Conservation (phyloP, 2,329 filamentous ascomycete species). For the Immersiporthe knoxdaviesiana region DNA sequence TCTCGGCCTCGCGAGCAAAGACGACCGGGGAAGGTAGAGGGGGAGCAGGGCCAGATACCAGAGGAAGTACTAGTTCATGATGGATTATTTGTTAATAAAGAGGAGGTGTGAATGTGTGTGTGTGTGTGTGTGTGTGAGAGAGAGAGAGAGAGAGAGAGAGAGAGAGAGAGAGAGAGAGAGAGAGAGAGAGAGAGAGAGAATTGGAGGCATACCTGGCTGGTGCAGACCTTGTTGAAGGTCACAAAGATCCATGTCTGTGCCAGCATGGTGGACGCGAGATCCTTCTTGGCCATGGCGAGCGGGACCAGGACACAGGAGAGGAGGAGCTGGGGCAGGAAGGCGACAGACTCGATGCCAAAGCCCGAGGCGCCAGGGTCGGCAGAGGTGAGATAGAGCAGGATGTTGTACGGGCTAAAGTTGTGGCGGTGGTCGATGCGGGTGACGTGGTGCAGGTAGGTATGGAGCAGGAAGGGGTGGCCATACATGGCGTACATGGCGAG, state of each 20-base stretch:
- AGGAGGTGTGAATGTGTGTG: no score
- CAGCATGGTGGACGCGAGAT: constrained; percentile 83
- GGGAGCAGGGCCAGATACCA: constrained; percentile 97
- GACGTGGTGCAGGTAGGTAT: constrained; percentile 93
- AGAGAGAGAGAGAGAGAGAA: background rate
- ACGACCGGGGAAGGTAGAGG: constrained; percentile 82
- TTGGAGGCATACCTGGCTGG: constrained; percentile 75
- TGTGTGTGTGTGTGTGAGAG: no score
- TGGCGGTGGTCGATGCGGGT: constrained; percentile 94
- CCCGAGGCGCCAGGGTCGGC: constrained; percentile 50
- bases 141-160: background rate
- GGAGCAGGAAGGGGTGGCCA: constrained; percentile 77
- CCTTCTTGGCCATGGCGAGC: constrained; percentile 75
- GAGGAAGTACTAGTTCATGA: constrained; percentile 76
- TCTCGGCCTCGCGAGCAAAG: constrained; percentile 62
- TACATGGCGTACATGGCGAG: constrained; percentile 78
- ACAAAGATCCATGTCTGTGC: constrained; percentile 98
- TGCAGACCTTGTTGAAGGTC: constrained; percentile 98
- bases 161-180: background rate
- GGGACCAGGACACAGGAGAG: constrained; percentile 75
- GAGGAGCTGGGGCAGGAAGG: constrained; percentile 85
- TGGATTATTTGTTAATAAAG: constrained; percentile 27
- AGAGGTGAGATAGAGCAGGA: constrained; percentile 84
- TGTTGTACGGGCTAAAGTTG: constrained; percentile 98
- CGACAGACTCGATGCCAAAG: constrained; percentile 71